Conservation (phyloP, 2,329 filamentous ascomycete genomes). For the Nothophoma quercina region DNA sequence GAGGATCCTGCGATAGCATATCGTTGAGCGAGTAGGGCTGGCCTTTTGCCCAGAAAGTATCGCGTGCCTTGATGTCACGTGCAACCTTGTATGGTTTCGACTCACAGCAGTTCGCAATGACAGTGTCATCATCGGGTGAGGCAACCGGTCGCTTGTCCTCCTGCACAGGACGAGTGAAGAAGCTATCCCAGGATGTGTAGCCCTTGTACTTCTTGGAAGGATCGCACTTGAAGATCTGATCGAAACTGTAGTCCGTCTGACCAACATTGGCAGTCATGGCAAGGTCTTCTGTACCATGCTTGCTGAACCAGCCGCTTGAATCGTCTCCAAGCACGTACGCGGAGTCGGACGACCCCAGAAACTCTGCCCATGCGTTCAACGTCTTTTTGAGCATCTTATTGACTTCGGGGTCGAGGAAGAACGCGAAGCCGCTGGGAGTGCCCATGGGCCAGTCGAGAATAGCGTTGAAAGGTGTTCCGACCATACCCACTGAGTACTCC, state of each 20-base stretch:
- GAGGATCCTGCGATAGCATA: constrained; percentile 66
- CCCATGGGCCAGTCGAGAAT: constrained; percentile 67
- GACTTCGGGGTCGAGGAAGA: constrained; percentile 62
- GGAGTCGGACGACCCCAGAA: constrained; percentile 42
- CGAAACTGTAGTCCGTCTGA: constrained; percentile 55
- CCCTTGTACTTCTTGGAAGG: constrained; percentile 63
- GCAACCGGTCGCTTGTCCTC: constrained; percentile 66
- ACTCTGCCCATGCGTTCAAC: constrained; percentile 58
- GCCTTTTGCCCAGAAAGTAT: constrained; percentile 73
- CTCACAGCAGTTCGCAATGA: constrained; percentile 72
- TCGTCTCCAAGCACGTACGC: constrained; percentile 49
- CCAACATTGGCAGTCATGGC: constrained; percentile 28
- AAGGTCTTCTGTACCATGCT: constrained; percentile 47
- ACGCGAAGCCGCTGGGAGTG: constrained; percentile 61
- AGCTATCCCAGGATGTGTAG: constrained; percentile 73
- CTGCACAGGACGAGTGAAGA: constrained; percentile 69
- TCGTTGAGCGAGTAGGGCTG: constrained; percentile 72
- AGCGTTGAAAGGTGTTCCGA: constrained; percentile 65
- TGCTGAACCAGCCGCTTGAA: constrained; percentile 52
- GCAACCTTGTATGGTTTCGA: constrained; percentile 64
- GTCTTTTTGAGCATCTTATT: constrained; percentile 62
- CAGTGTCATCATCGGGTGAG: constrained; percentile 60
- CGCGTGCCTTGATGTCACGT: constrained; percentile 61
- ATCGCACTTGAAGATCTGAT: constrained; percentile 69
- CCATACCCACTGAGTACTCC: constrained; percentile 51